These are phyloP conservation scores for Thinopyrum obtusiflorum DNA, from an alignment of 202 grass and related monocot species.

Conservation along the genomic window DNA sequence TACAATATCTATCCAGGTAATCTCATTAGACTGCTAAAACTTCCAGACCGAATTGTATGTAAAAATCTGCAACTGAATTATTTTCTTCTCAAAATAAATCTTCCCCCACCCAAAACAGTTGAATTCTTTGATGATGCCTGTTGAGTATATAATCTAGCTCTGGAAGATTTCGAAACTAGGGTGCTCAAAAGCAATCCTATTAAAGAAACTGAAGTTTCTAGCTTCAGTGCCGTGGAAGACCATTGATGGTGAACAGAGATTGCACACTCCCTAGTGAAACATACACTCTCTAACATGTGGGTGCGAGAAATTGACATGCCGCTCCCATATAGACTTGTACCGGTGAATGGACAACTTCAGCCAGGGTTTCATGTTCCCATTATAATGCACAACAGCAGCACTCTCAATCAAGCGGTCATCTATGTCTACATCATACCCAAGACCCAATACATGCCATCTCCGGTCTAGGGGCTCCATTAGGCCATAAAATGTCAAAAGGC, in stretches of 20 bases:
- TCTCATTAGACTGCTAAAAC: slow-evolving; percentile 57
- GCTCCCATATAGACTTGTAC: slow-evolving; percentile 89
- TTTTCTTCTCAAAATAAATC: slow-evolving; percentile 72
- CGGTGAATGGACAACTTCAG: slow-evolving; percentile 82
- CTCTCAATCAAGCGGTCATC: slow-evolving; percentile 96
- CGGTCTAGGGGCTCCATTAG: slow-evolving; percentile 89
- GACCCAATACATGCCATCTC: slow-evolving; percentile 94
- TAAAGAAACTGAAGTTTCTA: slow-evolving; percentile 46
- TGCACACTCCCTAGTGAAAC: slow-evolving; percentile 51
- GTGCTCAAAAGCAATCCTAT: slow-evolving; percentile 52
- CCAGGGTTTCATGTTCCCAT: slow-evolving; percentile 98
- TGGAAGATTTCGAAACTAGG: slow-evolving; percentile 56
- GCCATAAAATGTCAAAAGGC: slow-evolving; percentile 89
- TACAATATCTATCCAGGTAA: slow-evolving; percentile 62
- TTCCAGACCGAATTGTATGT: slow-evolving; percentile 48
- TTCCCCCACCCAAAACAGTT: slow-evolving; percentile 54
- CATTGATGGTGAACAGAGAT: slow-evolving; percentile 32
- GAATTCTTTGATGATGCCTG: slow-evolving; percentile 57
- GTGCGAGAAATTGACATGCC: slow-evolving; percentile 69
- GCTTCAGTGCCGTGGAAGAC: slow-evolving; percentile 44
- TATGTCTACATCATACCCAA: slow-evolving; percentile 91
- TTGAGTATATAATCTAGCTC: slow-evolving; percentile 81
- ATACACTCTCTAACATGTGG: slow-evolving; percentile 66
- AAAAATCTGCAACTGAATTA: slow-evolving; percentile 58
- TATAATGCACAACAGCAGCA: slow-evolving; percentile 92